Base-by-base conservation (phyloP, 306 rosid genomes). In the Lathyrus tuberosus region DNA sequence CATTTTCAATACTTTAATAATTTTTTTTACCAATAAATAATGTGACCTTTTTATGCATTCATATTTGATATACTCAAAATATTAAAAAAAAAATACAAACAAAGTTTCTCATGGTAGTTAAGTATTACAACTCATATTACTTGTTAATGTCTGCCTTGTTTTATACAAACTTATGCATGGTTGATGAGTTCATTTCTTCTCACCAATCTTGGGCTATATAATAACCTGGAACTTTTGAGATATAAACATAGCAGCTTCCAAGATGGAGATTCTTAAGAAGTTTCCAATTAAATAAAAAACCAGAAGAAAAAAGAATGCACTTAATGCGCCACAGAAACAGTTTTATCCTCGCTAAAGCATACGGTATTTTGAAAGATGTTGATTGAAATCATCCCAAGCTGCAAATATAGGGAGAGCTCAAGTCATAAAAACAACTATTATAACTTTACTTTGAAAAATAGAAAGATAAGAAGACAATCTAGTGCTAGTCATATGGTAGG, bases 331-430 rank as follows among this genome's bases (percentile, higher is more conserved):
- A 24, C 66, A 64, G 64, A 65, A 78, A 51, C 67, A 52, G 68
- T 20, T 76, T 76, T 79, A 87, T 86, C 86, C 88, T 69, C 73
- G 82, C 43, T 17, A 88, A 57, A 70, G 85, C 57, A 54, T 69
- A 17, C 73, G 70, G 85, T 97, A 93, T 68, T 61, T 87, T 16
- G 81, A 82, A 81, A 93, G 96, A 56, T 15, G 84, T 52, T 80
- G 70, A 26, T 78, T 77, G 72, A 93, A 83, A 51, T 88, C 96
- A 56, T 74, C 70, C 96, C 93, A 90, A 37, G 86, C 98, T 90
- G 91, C 73, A 69, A 56, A 60, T 46, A 72, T 51, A 63, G 52
- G 20, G 49, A 63, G 53, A 16, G 44, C 56, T 65, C 68, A 77
- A 71, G 77, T 60, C 78, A 76, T 53, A 67, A 58, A 41, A 69